A percentile compares a stretch with the other conserved stretches of the same genome.
These are phyloP conservation scores for Nicotiana paniculata DNA, from an alignment of 257 asterid genomes.

Conservation along the genomic window DNA sequence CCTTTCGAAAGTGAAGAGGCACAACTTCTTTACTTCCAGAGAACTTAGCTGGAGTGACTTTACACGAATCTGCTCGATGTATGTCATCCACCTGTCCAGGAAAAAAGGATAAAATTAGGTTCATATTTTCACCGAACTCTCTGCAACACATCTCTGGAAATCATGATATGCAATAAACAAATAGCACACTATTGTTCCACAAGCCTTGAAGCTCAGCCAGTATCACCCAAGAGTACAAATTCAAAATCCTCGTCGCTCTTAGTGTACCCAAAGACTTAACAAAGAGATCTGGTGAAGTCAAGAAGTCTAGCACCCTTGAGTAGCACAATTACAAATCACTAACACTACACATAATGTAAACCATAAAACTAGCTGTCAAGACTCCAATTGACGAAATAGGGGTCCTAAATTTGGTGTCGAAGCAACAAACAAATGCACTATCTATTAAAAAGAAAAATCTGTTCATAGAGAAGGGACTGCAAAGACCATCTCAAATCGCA, in stretches of 20 bases:
- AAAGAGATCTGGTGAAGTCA: neutral
- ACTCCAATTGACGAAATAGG: neutral
- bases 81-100: conserved; percentile 63
- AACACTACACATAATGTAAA: neutral
- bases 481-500: neutral
- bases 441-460: neutral
- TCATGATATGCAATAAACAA: neutral
- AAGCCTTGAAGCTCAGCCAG: neutral
- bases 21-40: conserved; percentile 90
- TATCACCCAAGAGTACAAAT: neutral
- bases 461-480: neutral
- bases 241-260: neutral
- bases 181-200: neutral
- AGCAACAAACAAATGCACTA: neutral
- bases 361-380: neutral
- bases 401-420: neutral
- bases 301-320: neutral
- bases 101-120: conserved; percentile 10
- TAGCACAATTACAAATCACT: neutral
- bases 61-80: conserved; percentile 80
- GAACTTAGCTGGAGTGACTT: conserved; percentile 94
- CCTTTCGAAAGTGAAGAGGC: conserved; percentile 81
- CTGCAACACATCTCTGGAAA: neutral
- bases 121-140: neutral
- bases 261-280: neutral